Evolutionary conservation across 2,329 filamentous ascomycete genomes (phyloP), one percentile per base, ranked within the genome.

Genomic region (Colletotrichum tropicicola): DNA sequence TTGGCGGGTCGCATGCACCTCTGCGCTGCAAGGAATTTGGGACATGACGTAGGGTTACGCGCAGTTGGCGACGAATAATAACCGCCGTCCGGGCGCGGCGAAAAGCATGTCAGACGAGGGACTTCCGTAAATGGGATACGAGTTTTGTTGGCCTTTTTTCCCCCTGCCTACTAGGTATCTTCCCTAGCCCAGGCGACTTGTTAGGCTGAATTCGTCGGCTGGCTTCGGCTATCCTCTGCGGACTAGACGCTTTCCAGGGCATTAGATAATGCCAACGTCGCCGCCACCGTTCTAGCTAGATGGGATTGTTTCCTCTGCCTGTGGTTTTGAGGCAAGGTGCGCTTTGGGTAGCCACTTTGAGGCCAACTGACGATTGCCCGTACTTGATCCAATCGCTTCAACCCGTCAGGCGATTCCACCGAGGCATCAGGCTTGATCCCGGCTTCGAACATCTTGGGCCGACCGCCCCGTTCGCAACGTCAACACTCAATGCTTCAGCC

Each of bases 61-160:
- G 43, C 43, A 48, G 21, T 47, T 48, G 43, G 43, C 54, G 54
- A 57, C 54, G 43, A 57, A 57, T 48, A 39, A 48, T 48, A 27
- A 47, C 45, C 54, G 54, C 37, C 9, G n/a, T n/a, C 32, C 4
- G 32, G 32, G 32, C 41, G 21, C 54, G 54, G 54, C 21, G 41
- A 35, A 8, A 21, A 10, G 15, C 10, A 12, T 44, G 53, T 56
- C 53, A 56, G 53, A 27, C 41, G 53, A 56, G 41, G 41, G 47
- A 56, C 27, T 56, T 47, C 53, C 39, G 19, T 25, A 56, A 35
- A 19, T 12, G 41, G 53, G 17, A 54, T 54, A 44, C 37, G 37
- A 43, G 17, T 43, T 43, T 19, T 21, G n/a, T 10, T 43, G 39
- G 10, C 6, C 9, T 43, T 21, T 17, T 7, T 43, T 2, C 25